Base-by-base conservation (phyloP, 169 alveolate species). In the Besnoitia besnoiti region DNA sequence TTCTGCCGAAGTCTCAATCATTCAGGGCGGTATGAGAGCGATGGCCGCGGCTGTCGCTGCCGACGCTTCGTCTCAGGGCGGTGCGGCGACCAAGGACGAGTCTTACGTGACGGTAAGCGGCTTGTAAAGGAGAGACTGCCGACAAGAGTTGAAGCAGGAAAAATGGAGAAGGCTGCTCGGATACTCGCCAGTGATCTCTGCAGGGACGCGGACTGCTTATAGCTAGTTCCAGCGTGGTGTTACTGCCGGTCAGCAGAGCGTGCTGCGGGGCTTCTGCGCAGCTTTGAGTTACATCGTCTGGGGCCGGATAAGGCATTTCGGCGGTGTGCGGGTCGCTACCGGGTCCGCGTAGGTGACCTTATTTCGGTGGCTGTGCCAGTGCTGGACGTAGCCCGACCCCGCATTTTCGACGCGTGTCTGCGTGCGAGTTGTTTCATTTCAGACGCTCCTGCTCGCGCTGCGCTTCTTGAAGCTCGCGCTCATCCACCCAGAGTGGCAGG, bases 401-500 rank as follows among this genome's bases (percentile, higher is more conserved):
- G n/a, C n/a, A n/a, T n/a, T n/a, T n/a, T n/a, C n/a, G n/a, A n/a
- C n/a, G n/a, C n/a, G n/a, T n/a, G n/a, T 16, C 59, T 49, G 16
- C 59, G 59, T 49, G 59, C n/a, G n/a, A n/a, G n/a, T n/a, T n/a
- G n/a, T n/a, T n/a, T n/a, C n/a, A n/a, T 51, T 44, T 42, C 90
- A 93, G 90, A 95, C 93, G 59, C 91, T 93, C 90, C 75, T 93
- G 44, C 91, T 89, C 55, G 93, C 95, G 30, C 85, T 95, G 59
- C 91, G 95, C 49, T 93, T 95, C 79, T 67, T 95, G 80, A 95
- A 95, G 91, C 94, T 93, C 47, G 89, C 95, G 14, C 93, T 91
- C 35, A 80, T 95, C 37, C 96, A 95, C 59, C 95, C 95, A 7
- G 88, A 84, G 51, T 95, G 96, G 96, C 50, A 85, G 62, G 80